A percentile compares a stretch with the other conserved stretches of the same genome.
Conservation (phyloP, 345 rosid genomes). For the Linum trigynum region DNA sequence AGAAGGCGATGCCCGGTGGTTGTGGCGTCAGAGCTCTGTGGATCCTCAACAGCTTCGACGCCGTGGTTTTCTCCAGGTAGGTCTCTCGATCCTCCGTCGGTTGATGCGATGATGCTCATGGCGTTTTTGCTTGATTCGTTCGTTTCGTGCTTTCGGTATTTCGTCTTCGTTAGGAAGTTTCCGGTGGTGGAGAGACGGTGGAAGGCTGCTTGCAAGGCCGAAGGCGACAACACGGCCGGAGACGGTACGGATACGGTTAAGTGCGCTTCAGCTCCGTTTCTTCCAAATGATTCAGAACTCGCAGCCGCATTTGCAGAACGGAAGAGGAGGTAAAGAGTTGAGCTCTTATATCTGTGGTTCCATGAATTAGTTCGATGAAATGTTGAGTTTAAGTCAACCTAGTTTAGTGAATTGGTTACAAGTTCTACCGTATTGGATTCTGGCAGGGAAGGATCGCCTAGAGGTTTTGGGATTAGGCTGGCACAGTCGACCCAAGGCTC, state of each 20-base stretch:
- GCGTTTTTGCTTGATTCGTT: not conserved
- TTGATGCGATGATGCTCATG: not conserved
- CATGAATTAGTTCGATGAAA: not conserved
- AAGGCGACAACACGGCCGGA: constrained; percentile 20
- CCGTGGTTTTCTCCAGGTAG: constrained; percentile 82
- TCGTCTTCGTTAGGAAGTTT: constrained; percentile 46
- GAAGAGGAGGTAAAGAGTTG: constrained; percentile 39
- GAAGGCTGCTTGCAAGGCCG: constrained; percentile 48
- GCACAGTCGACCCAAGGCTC: constrained; percentile 61
- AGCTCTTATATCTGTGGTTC: not conserved
- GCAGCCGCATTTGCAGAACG: constrained; percentile 53
- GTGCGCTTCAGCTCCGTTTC: constrained; percentile 20
- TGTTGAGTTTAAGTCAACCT: not conserved
- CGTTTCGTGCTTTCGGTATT: not conserved
- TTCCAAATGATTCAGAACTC: constrained; percentile 63
- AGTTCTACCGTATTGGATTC: constrained; percentile 5
- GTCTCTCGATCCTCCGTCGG: not conserved
- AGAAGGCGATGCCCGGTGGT: constrained; percentile 36
- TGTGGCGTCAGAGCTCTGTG: constrained; percentile 87
- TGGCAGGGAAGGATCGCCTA: constrained; percentile 68
- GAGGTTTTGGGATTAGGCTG: constrained; percentile 68
- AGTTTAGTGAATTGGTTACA: not conserved
- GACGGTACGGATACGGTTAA: constrained; percentile 23
- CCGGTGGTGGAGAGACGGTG: constrained; percentile 82
- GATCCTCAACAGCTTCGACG: constrained; percentile 66